A percentile compares a stretch with the other conserved stretches of the same genome.
Conservation (phyloP, 2,329 filamentous ascomycete species). For the Hymenoscyphus fraxineus region DNA sequence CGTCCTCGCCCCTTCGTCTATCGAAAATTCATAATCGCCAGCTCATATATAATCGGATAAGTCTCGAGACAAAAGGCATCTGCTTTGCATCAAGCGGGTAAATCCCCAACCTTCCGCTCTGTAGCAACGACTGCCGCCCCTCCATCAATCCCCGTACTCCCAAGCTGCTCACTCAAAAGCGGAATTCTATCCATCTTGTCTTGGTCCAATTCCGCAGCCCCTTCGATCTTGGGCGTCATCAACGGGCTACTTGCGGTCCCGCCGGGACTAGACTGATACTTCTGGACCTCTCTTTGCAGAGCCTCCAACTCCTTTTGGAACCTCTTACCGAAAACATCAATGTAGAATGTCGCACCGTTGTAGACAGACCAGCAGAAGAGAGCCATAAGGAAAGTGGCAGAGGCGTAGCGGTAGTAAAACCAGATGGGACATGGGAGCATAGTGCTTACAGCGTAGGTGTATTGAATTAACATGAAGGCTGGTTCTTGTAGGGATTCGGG, state of each 20-base stretch:
- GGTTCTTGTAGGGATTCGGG: conserved; percentile 75
- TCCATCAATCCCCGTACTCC: conserved; percentile 43
- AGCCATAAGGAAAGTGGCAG: conserved; percentile 67
- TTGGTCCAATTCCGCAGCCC: conserved; percentile 17
- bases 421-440: conserved; percentile 94
- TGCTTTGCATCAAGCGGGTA: conserved; percentile 23
- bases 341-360: conserved; percentile 96
- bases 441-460: conserved; percentile 81
- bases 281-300: conserved; percentile 81
- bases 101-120: conserved; percentile 43
- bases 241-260: conserved; percentile 38
- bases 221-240: conserved; percentile 37
- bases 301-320: conserved; percentile 95
- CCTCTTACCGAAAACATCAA: conserved; percentile 92
- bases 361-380: conserved; percentile 96
- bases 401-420: conserved; percentile 86
- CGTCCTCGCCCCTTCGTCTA: not conserved
- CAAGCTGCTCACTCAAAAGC: conserved; percentile 48
- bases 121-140: conserved; percentile 45
- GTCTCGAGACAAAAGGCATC: not conserved
- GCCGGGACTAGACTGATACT: conserved; percentile 70
- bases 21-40: not conserved
- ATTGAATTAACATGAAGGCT: conserved; percentile 96
- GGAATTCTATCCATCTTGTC: conserved; percentile 52
- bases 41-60: not conserved